Evolutionary conservation across 2,329 filamentous ascomycete genomes (phyloP), one percentile per base, ranked within the genome.

Genomic region (Plenodomus tracheiphilus): DNA sequence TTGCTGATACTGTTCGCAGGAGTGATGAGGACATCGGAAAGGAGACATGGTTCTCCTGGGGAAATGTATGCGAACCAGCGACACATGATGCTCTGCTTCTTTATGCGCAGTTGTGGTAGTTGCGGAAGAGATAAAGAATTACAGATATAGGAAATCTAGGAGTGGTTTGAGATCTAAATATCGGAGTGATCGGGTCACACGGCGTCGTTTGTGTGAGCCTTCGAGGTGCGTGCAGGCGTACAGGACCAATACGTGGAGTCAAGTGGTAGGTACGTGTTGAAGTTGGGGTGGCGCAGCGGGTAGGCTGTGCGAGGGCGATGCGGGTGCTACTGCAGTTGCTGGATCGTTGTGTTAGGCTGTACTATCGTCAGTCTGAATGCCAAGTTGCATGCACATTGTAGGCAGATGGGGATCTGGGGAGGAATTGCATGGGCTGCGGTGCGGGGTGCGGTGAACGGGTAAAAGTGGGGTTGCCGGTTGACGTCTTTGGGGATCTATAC

Each of bases 1-100:
- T 70, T 71, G 49, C 61, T 64, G 47, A 68, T 67, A 41, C 60
- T 64, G 48, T 71, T 71, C 19, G 66, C 68, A 4, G 74, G 74
- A 0, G 69, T 74, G 47, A 83, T 75, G 28, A 82, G 74, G 38
- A 82, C 79, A 58, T 83, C 80, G 47, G 79, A 78, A 9, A 83
- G 72, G 38, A 83, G 75, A 64, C 78, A 81, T 11, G 78, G 76
- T 67, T 83, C 80, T 0, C 68, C 73, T 1, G 74, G 71, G 1
- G 78, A 80, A 47, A 83, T 75, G 58, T 82, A 82, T 17, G 79
- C 79, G 55, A 82, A 81, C 80, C 80, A 82, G 28, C 80, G 79
- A 67, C 74, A 76, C 75, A 76, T 79, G 35, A 17, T 58, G 42
- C 9, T 32, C 28, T 32, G 7, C 28, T 32, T 32, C 6, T 32